Base-by-base conservation (phyloP, 2,329 filamentous ascomycete species). In the Fusarium subglutinans region DNA sequence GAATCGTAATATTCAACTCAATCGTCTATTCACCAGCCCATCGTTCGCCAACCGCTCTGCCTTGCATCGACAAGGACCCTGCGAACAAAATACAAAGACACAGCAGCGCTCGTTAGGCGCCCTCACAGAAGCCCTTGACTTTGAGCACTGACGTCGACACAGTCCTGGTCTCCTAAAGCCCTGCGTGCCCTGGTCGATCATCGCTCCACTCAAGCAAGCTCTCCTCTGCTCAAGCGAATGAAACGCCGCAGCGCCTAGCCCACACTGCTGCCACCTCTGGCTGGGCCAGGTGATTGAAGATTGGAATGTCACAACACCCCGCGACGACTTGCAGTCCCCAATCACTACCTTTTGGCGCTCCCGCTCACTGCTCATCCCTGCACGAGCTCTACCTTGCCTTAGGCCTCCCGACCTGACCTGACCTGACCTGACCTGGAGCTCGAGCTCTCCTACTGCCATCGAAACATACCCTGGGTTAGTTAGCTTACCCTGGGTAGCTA, bases 181-280 rank as follows among this genome's bases (percentile, higher is more conserved):
- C 78, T 75, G 76, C 59, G 63, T 75, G 66, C 76, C 78, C 78
- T 75, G 77, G 79, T 73, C 77, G 76, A 78, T 80, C 77, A 78
- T 80, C 76, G 68, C 76, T 78, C 73, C 78, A 78, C 69, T 60
- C 71, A 65, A 75, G 67, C 75, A 76, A 63, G 66, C 66, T 76
- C 63, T 59, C 70, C 75, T 69, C 75, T 71, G 70, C 69, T 74
- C 76, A 78, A 76, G 74, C 79, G 77, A 80, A 80, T 82, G 77
- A 79, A 75, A 82, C 79, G 73, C 76, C 77, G 73, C 76, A 79
- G 80, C 79, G 79, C 77, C 79, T 80, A 79, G 73, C 75, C 76
- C 77, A 72, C 75, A 76, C 73, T 72, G 66, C 70, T 77, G 56
- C 75, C 69, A 77, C 71, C 75, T 76, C 69, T 69, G 65, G 73